Evolutionary conservation across 179 eudicot species (phyloP), one percentile per base, ranked within the genome.

Genomic region (Carnegiea gigantea): DNA sequence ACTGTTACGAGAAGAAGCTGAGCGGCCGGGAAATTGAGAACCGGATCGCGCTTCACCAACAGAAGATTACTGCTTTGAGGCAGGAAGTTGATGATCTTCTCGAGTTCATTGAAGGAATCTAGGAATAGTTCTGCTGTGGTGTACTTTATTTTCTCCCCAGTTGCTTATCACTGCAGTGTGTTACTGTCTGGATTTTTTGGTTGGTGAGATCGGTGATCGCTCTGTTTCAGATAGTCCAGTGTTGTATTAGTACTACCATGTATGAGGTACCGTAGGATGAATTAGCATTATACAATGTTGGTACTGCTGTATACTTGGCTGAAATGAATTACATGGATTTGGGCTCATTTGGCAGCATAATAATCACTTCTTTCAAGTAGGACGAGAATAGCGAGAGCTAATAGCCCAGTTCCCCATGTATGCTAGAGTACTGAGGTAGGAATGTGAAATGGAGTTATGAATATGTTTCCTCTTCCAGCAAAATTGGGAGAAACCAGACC

Each of bases 61-160:
- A 95, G 87, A 96, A 88, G 83, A 85, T 95, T 23, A 78, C 91
- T 38, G 82, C 87, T 38, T 86, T 95, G 91, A 92, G 90, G 86
- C 93, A 92, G 84, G 99, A 96, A 77, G 95, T 96, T 74, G 97
- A 94, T 67, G 97, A 93, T 82, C 93, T 94, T 78, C 88, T 96
- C 23, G 99, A 96, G 77, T 85, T 89, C 60, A 82, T 94, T 24
- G 98, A 90, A 79, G 97, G 88, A 88, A 91, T 96, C 70, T 93
- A 89, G 83, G 57, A 62, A 18, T 36, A 33, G 10, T 70, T 17
- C 3, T 28, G 70, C 43, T 26, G 48, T 24, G 28, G 33, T 12
- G 28, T 30, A 21, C 2, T 4, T 36, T 72, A 2, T 9, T 44
- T 43, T 33, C 53, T n/a, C 44, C n/a, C 74, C 49, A 68, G 53